phyloP scores from a whole-genome alignment of 2,329 filamentous ascomycete genomes.

The Diaporthe ilicicola region DNA sequence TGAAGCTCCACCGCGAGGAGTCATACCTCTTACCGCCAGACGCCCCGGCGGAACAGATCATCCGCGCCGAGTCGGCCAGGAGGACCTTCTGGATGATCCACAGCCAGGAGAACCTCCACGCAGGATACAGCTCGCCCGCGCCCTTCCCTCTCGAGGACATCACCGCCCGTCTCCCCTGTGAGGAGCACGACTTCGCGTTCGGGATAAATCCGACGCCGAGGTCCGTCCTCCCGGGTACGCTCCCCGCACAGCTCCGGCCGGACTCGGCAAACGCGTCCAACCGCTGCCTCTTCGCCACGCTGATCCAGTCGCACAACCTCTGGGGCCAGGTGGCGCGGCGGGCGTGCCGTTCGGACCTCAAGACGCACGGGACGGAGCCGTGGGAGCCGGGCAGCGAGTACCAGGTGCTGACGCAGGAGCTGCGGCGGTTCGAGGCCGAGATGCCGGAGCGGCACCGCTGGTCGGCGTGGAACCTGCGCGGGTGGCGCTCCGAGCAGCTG shows the following conservation, averaged over 20 bases:
- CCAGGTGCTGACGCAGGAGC: conserved; percentile 32
- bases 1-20: conserved; percentile 48
- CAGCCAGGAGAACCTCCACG: conserved; percentile 48
- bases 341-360: conserved; percentile 36
- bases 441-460: conserved; percentile 44
- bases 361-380: conserved; percentile 23
- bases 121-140: conserved; percentile 43
- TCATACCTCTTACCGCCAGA: conserved; percentile 41
- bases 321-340: conserved; percentile 47
- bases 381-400: conserved; percentile 42
- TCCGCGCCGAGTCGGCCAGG: conserved; percentile 44
- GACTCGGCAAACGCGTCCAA: conserved; percentile 36
- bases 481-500: conserved; percentile 44
- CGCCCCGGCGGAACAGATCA: conserved; percentile 41
- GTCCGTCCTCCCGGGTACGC: conserved; percentile 44
- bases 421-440: conserved; percentile 41
- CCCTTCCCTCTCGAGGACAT: conserved; percentile 47
- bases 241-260: conserved; percentile 40
- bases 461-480: conserved; percentile 48
- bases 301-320: conserved; percentile 48
- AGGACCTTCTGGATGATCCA: conserved; percentile 50
- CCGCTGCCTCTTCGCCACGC: conserved; percentile 47
- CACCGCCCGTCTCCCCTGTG: conserved; percentile 46
- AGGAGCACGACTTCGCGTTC: conserved; percentile 49
- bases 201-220: conserved; percentile 41